These are phyloP conservation scores for Russula brevipes DNA, from an alignment of 768 basidiomycete species.

Conservation along the genomic window DNA sequence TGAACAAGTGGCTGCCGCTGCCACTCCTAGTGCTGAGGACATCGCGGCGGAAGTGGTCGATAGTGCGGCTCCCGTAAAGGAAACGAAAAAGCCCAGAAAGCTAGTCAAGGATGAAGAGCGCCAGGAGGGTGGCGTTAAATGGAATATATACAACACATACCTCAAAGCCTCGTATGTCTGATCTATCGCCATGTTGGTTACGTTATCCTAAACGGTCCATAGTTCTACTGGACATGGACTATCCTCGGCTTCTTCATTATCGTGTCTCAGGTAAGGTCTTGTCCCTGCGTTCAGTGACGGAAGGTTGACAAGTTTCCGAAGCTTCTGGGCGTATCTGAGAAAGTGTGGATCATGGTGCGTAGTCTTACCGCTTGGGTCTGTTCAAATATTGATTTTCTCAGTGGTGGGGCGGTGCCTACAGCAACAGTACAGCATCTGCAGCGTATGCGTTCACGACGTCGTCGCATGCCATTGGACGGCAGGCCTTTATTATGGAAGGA, in stretches of 20 bases:
- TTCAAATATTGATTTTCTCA: neutral
- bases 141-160: slow-evolving; percentile 59
- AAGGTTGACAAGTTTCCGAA: slow-evolving; percentile 25
- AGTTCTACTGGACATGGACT: slow-evolving; percentile 68
- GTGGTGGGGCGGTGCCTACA: slow-evolving; percentile 63
- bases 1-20: slow-evolving; percentile 28
- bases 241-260: slow-evolving; percentile 48
- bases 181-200: neutral
- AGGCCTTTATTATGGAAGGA: slow-evolving; percentile 26
- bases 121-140: slow-evolving; percentile 77
- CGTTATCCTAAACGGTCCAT: neutral
- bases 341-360: slow-evolving; percentile 68
- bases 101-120: slow-evolving; percentile 78
- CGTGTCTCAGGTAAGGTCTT: slow-evolving; percentile 32
- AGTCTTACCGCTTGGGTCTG: neutral
- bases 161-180: slow-evolving; percentile 60
- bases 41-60: slow-evolving; percentile 27
- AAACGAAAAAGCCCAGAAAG: slow-evolving; percentile 60
- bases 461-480: slow-evolving; percentile 28
- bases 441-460: slow-evolving; percentile 24
- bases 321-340: slow-evolving; percentile 52
- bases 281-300: neutral
- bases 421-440: slow-evolving; percentile 18
- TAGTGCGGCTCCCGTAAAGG: slow-evolving; percentile 30
- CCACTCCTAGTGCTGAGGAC: slow-evolving; percentile 30